These are phyloP conservation scores for Paramecium pentaurelia DNA, from an alignment of 73 alveolate genomes.

Conservation along the genomic window DNA sequence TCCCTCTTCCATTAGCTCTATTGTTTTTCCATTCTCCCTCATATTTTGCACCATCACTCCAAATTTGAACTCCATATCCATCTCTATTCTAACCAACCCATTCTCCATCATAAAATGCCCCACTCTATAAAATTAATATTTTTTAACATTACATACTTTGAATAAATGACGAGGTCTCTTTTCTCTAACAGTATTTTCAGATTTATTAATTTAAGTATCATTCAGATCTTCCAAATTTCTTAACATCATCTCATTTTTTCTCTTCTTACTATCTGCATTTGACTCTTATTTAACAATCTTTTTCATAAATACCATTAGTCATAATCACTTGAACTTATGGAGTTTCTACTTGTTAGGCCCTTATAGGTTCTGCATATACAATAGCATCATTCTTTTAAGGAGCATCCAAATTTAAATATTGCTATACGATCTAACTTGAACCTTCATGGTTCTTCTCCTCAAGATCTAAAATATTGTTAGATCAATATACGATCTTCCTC, in stretches of 20 bases:
- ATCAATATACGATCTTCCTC: background rate
- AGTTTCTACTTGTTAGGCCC: background rate
- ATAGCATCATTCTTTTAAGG: background rate
- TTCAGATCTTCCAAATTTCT: background rate
- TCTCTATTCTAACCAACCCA: constrained; percentile 70
- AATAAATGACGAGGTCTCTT: constrained; percentile 36
- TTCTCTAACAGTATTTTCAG: background rate
- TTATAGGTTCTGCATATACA: background rate
- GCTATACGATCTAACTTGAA: background rate
- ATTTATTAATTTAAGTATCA: background rate
- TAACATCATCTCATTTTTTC: background rate
- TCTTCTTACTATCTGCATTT: background rate
- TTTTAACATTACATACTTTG: background rate
- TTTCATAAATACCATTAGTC: background rate
- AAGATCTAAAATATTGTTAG: background rate
- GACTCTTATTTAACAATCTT: background rate
- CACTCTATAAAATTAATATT: background rate
- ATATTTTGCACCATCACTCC: constrained; percentile 61
- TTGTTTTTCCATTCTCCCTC: constrained; percentile 65
- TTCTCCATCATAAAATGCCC: constrained; percentile 60
- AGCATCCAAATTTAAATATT: background rate
- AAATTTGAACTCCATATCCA: constrained; percentile 55
- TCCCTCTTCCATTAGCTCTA: constrained; percentile 61
- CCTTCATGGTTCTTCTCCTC: background rate
- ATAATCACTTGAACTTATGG: constrained; percentile 15